These are phyloP conservation scores for Plantago elongata DNA, from an alignment of 257 asterid species.

Conservation along the genomic window DNA sequence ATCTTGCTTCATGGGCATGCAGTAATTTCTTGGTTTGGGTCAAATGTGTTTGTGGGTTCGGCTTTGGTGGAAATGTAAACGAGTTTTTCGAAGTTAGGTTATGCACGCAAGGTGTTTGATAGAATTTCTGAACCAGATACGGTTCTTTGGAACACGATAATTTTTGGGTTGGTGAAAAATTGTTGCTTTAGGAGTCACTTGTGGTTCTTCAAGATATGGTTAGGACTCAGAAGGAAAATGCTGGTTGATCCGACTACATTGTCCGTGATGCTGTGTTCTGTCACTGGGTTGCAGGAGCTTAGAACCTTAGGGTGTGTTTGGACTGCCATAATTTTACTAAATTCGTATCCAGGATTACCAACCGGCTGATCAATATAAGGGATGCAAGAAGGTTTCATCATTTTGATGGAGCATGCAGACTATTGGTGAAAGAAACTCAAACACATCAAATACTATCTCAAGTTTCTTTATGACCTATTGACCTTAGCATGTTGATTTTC, in stretches of 20 bases:
- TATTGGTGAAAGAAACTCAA: slow-evolving; percentile 49
- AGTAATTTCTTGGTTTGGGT: slow-evolving; percentile 50
- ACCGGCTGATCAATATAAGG: slow-evolving; percentile 63
- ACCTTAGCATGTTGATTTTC: slow-evolving; percentile 1
- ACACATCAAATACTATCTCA: neutral
- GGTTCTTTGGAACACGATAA: slow-evolving; percentile 77
- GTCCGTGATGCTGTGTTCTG: slow-evolving; percentile 60
- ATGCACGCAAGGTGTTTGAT: slow-evolving; percentile 74
- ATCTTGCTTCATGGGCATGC: slow-evolving; percentile 74
- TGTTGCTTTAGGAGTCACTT: slow-evolving; percentile 46
- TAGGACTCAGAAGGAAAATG: slow-evolving; percentile 26
- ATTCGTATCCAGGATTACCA: slow-evolving; percentile 59
- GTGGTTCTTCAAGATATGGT: slow-evolving; percentile 41
- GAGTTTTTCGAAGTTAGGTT: slow-evolving; percentile 34
- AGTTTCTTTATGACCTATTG: slow-evolving; percentile 1
- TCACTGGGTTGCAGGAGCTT: slow-evolving; percentile 73
- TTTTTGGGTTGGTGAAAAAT: slow-evolving; percentile 76
- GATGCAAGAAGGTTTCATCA: slow-evolving; percentile 93
- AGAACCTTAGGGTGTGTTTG: slow-evolving; percentile 81
- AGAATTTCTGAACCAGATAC: slow-evolving; percentile 60
- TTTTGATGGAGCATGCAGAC: slow-evolving; percentile 69
- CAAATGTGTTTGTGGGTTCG: slow-evolving; percentile 79
- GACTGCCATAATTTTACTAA: slow-evolving; percentile 89
- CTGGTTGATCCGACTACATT: slow-evolving; percentile 62
- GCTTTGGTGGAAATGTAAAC: slow-evolving; percentile 58